Evolutionary conservation across 2,329 filamentous ascomycete genomes (phyloP).

Genomic region (Colletotrichum trifolii): DNA sequence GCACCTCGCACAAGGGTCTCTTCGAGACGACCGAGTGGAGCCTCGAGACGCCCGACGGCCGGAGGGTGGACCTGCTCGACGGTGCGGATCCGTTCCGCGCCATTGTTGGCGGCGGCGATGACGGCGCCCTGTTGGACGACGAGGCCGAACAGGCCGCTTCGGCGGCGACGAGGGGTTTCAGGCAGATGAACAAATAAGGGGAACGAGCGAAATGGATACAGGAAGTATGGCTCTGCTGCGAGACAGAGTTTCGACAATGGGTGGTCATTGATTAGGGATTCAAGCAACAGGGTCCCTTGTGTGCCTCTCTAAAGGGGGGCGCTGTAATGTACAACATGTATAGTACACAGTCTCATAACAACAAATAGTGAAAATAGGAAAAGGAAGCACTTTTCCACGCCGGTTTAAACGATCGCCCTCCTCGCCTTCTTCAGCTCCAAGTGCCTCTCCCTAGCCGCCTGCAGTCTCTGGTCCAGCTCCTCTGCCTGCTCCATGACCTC

Average conservation of each 20-base stretch:
- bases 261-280: conserved; percentile 27
- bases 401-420: conserved; percentile 38
- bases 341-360: conserved; percentile 46
- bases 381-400: background rate
- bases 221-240: background rate
- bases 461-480: conserved; percentile 56
- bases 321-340: conserved; percentile 46
- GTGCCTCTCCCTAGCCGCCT: conserved; percentile 62
- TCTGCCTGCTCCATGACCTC: conserved; percentile 59
- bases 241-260: too few relatives aligned
- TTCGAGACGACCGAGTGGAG: conserved; percentile 95
- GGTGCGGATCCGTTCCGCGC: conserved; percentile 75
- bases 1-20: conserved; percentile 68
- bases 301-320: conserved; percentile 15
- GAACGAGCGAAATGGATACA: background rate
- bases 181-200: conserved; percentile 55
- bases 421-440: conserved; percentile 62
- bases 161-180: conserved; percentile 59
- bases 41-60: conserved; percentile 72
- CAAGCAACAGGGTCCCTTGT: conserved; percentile 28
- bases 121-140: conserved; percentile 41
- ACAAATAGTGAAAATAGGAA: conserved; percentile 36
- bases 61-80: conserved; percentile 78
- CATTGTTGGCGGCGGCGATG: conserved; percentile 53
- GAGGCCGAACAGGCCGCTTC: conserved; percentile 47